Evolutionary conservation across 768 basidiomycete genomes (phyloP), one percentile per base, ranked within the genome.

Genomic region (Chalciporus piperatus): DNA sequence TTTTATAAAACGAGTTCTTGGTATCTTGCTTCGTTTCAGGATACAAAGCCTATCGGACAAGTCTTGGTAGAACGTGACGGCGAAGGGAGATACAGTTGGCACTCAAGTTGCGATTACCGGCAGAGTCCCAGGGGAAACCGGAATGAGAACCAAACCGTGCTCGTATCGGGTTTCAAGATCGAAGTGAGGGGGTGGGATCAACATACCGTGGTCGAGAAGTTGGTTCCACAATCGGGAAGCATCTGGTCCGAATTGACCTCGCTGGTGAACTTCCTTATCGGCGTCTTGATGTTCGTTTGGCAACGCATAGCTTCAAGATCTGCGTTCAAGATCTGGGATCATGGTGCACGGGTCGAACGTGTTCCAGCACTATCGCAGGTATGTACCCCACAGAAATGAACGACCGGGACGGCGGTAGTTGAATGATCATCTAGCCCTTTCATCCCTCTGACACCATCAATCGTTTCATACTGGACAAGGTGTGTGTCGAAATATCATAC

Each of bases 101-200:
- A 8, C 6, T 12, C 19, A 6, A 23, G 13, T 16, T 28, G 8
- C n/a, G 30, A 54, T 23, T 28, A 3, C 1, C 44, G 32, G 13
- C 12, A 38, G 1, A 25, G 49, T 33, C 37, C 2, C 16, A 25
- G 10, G 3, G 23, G 16, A 11, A 28, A 39, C 17, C 3, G 23
- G 3, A 12, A 33, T 1, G 45, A 52, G 17, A 56, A 58, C 28
- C 57, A 58, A 40, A 56, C 57, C 8, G 9, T 58, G 14, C 14
- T 58, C 20, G 41, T 58, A 14, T 41, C 41, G 23, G 54, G 54
- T 3, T 56, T 58, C 42, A 48, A 41, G 41, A 47, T 57, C 9
- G 39, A 43, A 17, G 39, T 50, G 4, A 51, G 46, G n/a, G 35
- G 35, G n/a, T 25, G 27, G 39, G 7, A 30, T 22, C 16, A 16